Conservation (phyloP, 768 basidiomycete genomes). For the Heimioporus sp. region DNA sequence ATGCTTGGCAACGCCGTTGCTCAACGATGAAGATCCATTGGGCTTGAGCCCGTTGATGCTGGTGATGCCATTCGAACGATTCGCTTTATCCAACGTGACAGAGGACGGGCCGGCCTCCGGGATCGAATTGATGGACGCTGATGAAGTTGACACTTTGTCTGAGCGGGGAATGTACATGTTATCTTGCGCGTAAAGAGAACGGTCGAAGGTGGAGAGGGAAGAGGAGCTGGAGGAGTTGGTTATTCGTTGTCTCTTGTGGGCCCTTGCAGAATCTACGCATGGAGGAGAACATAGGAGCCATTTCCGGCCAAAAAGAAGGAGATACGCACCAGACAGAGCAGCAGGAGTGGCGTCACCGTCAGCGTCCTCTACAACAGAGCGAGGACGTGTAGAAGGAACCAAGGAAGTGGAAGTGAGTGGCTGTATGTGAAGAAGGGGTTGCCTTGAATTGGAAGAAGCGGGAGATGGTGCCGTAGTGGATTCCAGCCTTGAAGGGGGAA, state of each 20-base stretch:
- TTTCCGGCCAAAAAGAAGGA: conserved; percentile 4
- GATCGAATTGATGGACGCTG: conserved; percentile 42
- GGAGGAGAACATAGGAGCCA: background rate
- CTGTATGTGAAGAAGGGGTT: conserved; percentile 25
- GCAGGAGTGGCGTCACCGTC: conserved; percentile 31
- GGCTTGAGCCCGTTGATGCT: conserved; percentile 43
- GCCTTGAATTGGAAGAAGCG: conserved; percentile 29
- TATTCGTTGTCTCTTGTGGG: conserved; percentile 71
- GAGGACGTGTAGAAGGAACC: conserved; percentile 63
- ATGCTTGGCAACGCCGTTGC: conserved; percentile 53
- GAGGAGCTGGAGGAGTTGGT: conserved; percentile 37
- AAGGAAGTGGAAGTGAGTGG: conserved; percentile 42
- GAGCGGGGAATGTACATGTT: conserved; percentile 55
- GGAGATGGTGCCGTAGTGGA: conserved; percentile 32
- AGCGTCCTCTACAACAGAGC: conserved; percentile 60
- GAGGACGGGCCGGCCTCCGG: conserved; percentile 55
- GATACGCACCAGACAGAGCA: conserved; percentile 23
- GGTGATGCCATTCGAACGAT: conserved; percentile 32
- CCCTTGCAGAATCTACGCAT: conserved; percentile 48
- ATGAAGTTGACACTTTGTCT: conserved; percentile 45
- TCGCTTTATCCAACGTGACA: conserved; percentile 32
- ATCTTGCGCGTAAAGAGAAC: conserved; percentile 26
- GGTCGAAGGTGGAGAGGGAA: conserved; percentile 22
- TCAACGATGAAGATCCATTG: conserved; percentile 39
- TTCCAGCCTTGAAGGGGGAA: conserved; percentile 48